phyloP scores from a whole-genome alignment of 2,329 filamentous ascomycete genomes.

The Colletotrichum sp. region DNA sequence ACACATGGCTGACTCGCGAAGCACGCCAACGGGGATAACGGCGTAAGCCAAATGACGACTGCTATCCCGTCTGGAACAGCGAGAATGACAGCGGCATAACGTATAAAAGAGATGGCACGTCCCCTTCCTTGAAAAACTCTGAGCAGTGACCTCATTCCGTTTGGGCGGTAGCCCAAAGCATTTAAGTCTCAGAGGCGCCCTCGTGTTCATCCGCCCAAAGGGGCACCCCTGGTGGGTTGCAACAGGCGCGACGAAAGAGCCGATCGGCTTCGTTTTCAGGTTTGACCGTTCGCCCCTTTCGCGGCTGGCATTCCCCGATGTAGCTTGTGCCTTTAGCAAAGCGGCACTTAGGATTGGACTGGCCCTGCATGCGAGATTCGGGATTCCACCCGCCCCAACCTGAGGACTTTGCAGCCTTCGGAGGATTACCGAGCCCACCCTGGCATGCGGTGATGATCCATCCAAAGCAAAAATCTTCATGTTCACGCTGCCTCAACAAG shows the following conservation, averaged over 20 bases:
- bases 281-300: not conserved
- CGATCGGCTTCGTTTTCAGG: not conserved
- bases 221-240: not conserved
- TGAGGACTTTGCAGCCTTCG: not conserved
- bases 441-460: not conserved
- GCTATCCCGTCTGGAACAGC: not conserved
- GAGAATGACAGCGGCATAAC: not conserved
- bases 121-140: not conserved
- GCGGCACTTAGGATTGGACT: not conserved
- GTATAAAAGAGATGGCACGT: not conserved
- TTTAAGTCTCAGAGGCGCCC: not conserved
- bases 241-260: not conserved
- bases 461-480: conserved; percentile 2
- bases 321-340: not conserved
- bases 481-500: conserved; percentile 5
- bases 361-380: conserved; percentile 5
- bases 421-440: conserved; percentile 10
- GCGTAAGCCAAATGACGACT: not conserved
- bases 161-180: not conserved
- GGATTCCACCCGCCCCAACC: conserved; percentile 12
- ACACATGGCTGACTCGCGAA: conserved; percentile 14
- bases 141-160: not conserved
- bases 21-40: not conserved
- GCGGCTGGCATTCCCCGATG: not conserved
- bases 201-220: not conserved